A percentile compares a stretch with the other conserved stretches of the same genome.
phyloP scores from a whole-genome alignment of 176 grass and related monocot species.

The Eleusine indica region DNA sequence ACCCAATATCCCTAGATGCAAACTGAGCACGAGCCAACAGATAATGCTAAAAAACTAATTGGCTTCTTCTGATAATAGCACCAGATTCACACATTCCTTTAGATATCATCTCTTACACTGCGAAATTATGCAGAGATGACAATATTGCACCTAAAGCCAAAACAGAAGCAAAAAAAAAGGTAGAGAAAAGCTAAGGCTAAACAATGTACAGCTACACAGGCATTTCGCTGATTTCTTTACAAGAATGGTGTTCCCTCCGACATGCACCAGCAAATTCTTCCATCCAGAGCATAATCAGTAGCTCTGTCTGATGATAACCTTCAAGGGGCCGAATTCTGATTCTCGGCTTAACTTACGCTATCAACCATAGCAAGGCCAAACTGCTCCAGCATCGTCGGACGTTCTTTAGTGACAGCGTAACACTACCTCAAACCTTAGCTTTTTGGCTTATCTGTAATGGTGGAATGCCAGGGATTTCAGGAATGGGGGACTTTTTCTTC shows the following conservation, averaged over 20 bases:
- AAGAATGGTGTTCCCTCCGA: neutral
- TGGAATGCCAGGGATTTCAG: conserved; percentile 68
- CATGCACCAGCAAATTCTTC: neutral
- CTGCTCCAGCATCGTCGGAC: neutral
- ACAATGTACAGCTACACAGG: neutral
- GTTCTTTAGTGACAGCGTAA: neutral
- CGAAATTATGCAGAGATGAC: neutral
- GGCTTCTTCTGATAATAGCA: neutral
- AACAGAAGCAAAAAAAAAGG: neutral
- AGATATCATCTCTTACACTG: neutral
- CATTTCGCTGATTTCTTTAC: neutral
- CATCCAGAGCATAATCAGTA: neutral
- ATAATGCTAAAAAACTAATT: neutral
- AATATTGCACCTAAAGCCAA: neutral
- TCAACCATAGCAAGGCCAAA: neutral
- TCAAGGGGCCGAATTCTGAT: neutral
- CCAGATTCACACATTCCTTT: neutral
- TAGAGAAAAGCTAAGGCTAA: neutral
- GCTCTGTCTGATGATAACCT: neutral
- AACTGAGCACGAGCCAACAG: neutral
- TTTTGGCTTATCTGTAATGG: conserved; percentile 47
- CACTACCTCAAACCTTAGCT: conserved; percentile 8
- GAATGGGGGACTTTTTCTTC: conserved; percentile 64
- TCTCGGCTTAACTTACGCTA: conserved; percentile 1
- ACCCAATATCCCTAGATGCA: neutral